These are phyloP conservation scores for Fagus sylvatica DNA, from an alignment of 306 rosid species.

Conservation along the genomic window DNA sequence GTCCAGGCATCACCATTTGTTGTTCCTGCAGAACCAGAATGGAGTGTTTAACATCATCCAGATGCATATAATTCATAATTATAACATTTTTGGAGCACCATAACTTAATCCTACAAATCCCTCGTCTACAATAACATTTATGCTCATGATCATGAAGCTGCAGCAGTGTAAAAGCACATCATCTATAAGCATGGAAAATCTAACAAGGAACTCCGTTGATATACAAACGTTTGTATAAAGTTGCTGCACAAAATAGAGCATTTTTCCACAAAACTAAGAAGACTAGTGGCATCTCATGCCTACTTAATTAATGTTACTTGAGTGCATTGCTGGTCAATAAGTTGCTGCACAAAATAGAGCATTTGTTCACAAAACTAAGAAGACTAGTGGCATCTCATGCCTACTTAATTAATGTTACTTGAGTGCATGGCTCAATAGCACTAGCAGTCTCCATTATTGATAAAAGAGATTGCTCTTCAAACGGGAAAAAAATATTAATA, in stretches of 20 bases:
- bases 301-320: background rate
- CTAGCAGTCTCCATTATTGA: background rate
- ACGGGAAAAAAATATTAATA: background rate
- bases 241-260: background rate
- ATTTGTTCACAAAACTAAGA: background rate
- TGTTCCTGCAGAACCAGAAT: slow-evolving; percentile 49
- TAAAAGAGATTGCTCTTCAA: background rate
- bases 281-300: background rate
- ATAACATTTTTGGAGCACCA: background rate
- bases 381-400: background rate
- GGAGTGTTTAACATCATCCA: background rate
- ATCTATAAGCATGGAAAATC: background rate
- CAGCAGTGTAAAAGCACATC: background rate
- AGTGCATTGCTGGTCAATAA: background rate
- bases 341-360: background rate
- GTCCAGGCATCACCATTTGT: slow-evolving; percentile 80
- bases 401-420: background rate
- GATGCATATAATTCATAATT: background rate
- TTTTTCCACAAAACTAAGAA: background rate
- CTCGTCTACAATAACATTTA: background rate
- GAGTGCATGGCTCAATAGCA: background rate
- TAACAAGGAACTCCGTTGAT: background rate
- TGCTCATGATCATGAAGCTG: background rate
- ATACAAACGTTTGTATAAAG: background rate
- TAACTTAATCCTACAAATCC: background rate